These are phyloP conservation scores for Iberis pinnata DNA, from an alignment of 345 rosid species.

Conservation along the genomic window DNA sequence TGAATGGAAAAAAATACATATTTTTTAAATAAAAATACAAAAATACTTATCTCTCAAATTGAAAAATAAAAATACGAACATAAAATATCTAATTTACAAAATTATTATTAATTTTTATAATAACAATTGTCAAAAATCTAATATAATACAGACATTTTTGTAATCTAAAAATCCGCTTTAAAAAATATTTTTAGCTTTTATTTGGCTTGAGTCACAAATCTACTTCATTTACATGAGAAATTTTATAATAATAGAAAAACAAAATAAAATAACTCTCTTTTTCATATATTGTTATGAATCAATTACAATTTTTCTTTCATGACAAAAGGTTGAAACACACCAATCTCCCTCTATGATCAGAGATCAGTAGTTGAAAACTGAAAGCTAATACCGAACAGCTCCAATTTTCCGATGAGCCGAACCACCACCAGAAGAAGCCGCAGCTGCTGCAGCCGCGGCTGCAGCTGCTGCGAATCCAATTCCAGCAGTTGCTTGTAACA, in stretches of 20 bases:
- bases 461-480: conserved; percentile 45
- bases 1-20: too few relatives aligned
- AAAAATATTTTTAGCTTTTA: not conserved
- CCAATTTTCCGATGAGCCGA: conserved; percentile 69
- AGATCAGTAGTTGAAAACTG: conserved; percentile 8
- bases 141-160: too few relatives aligned
- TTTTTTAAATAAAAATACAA: too few relatives aligned
- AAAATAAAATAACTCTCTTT: not conserved
- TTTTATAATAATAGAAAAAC: not conserved
- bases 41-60: too few relatives aligned
- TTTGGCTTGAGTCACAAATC: too few relatives aligned
- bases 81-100: too few relatives aligned
- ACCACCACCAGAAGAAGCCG: conserved; percentile 30
- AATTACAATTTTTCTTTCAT: conserved; percentile 5
- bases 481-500: conserved; percentile 58
- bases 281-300: conserved; percentile 21
- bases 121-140: too few relatives aligned
- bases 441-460: conserved; percentile 29
- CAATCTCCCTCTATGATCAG: conserved; percentile 8
- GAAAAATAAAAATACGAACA: too few relatives aligned
- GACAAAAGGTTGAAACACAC: conserved; percentile 20
- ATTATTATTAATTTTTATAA: too few relatives aligned
- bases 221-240: not conserved
- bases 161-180: too few relatives aligned
- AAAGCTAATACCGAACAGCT: conserved; percentile 71